phyloP scores from a whole-genome alignment of 768 basidiomycete species.

The Pleurotus platypus region DNA sequence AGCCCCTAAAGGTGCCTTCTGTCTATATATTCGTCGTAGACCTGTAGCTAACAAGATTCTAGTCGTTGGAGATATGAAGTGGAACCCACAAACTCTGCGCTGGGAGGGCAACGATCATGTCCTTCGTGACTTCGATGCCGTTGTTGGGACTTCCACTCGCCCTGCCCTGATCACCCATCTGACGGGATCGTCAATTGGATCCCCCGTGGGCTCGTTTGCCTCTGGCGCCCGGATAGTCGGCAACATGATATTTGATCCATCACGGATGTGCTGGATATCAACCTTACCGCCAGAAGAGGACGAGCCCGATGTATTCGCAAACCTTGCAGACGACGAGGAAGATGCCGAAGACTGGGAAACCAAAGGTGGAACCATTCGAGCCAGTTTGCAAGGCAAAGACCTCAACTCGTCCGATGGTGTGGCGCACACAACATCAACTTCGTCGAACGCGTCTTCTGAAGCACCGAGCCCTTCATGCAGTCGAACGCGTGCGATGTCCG shows the following conservation, averaged over 20 bases:
- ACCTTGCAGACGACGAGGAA: constrained; percentile 88
- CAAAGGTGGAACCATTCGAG: constrained; percentile 79
- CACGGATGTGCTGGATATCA: constrained; percentile 94
- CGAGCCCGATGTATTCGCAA: constrained; percentile 94
- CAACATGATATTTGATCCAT: constrained; percentile 97
- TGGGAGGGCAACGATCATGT: constrained; percentile 98
- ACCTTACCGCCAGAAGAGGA: constrained; percentile 83
- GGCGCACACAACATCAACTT: constrained; percentile 22
- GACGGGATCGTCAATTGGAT: constrained; percentile 82
- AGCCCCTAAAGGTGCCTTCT: constrained; percentile 67
- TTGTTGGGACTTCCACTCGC: constrained; percentile 76
- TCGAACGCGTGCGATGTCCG: constrained; percentile 65
- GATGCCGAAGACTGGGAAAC: constrained; percentile 68
- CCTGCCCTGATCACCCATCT: constrained; percentile 96
- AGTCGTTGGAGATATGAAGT: constrained; percentile 97
- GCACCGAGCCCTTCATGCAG: constrained; percentile 60
- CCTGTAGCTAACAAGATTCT: constrained; percentile 4
- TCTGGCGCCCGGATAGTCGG: constrained; percentile 88
- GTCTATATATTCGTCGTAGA: no score
- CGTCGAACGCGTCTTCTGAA: constrained; percentile 30
- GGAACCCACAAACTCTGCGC: constrained; percentile 85
- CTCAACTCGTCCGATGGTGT: constrained; percentile 27
- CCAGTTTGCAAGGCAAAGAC: constrained; percentile 33
- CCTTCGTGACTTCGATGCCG: constrained; percentile 87
- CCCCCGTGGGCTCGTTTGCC: constrained; percentile 70